Conservation (phyloP, 768 basidiomycete genomes). For the Pulveroboletus sp. region DNA sequence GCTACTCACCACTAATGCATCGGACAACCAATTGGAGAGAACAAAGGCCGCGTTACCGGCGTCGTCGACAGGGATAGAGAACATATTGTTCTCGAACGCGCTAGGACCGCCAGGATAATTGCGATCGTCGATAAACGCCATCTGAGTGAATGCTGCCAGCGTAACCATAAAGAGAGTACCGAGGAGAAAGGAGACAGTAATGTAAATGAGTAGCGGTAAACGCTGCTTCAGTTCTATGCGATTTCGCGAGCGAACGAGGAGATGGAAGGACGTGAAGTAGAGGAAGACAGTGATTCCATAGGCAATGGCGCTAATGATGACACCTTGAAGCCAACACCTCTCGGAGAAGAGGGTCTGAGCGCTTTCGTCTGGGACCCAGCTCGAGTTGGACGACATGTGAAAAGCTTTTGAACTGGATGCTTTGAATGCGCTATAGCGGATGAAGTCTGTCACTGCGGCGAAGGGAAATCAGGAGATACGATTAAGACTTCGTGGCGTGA, state of each 20-base stretch:
- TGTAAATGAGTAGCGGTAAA: constrained; percentile 5
- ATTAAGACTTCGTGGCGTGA: no score
- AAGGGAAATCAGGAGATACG: no score
- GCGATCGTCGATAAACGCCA: constrained; percentile 31
- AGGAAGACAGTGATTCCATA: constrained; percentile 10
- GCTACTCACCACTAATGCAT: constrained; percentile 17
- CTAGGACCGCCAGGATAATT: constrained; percentile 32
- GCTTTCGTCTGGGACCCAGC: no score
- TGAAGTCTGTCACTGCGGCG: no score
- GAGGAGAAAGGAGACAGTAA: constrained; percentile 4
- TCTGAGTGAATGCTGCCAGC: constrained; percentile 21
- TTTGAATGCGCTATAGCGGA: no score
- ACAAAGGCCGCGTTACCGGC: constrained; percentile 10
- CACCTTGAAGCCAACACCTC: constrained; percentile 4
- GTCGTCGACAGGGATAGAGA: constrained; percentile 17
- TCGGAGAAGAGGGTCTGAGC: neutral
- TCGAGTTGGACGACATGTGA: no score
- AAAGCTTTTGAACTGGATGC: no score
- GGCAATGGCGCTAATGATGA: constrained; percentile 4
- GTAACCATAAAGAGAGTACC: constrained; percentile 17
- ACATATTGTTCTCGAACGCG: constrained; percentile 20
- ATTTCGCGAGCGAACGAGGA: constrained; percentile 3
- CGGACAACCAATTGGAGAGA: constrained; percentile 15
- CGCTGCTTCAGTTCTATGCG: constrained; percentile 5
- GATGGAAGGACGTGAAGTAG: constrained; percentile 6